Evolutionary conservation across 148 eudicot species (phyloP), one percentile per base, ranked within the genome.

Genomic region (Vaccinium darrowii): DNA sequence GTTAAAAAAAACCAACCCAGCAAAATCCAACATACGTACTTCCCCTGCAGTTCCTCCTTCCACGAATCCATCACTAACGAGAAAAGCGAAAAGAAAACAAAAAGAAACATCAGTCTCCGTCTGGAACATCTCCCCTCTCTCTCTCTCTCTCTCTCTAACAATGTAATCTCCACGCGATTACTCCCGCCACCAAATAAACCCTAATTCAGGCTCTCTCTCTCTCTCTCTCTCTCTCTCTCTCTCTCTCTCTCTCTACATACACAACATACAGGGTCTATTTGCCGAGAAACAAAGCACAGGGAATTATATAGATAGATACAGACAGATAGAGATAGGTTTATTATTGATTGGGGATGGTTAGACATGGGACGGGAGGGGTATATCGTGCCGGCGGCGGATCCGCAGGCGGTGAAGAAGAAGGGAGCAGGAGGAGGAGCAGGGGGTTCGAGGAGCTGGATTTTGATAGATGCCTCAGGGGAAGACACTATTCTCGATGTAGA

Each of bases 401-500:
- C 87, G 11, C 84, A 81, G 80, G 56, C 76, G 69, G 27, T 30
- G 71, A 90, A 86, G 89, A 90, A 92, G 89, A 88, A 88, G 84
- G 54, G 85, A 21, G 84, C 84, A 43, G 18, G 67, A 1, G 30
- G 47, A 43, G 47, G 47, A 43, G 36, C 36, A 1, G 60, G 60
- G 19, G 60, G 90, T 18, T 83, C 88, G 1, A 79, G 92, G 71
- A 91, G 88, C 80, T 92, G 98, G 98, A 90, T 94, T 15, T 75
- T 92, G 36, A 78, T 94, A 83, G 92, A 91, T 80, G 84, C 89
- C 0, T 54, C 82, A 0, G 95, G 95, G 15, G 76, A 88, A 13
- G 95, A 87, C 54, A 87, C 89, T 6, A 71, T 92, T 1, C 82
- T 92, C 79, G 98, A 94, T 81, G 93, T 94, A 9, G 98, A 95